A percentile compares a stretch with the other conserved stretches of the same genome.
phyloP scores from a whole-genome alignment of 495 filamentous ascomycete genomes.

The Elasticomyces elasticus region DNA sequence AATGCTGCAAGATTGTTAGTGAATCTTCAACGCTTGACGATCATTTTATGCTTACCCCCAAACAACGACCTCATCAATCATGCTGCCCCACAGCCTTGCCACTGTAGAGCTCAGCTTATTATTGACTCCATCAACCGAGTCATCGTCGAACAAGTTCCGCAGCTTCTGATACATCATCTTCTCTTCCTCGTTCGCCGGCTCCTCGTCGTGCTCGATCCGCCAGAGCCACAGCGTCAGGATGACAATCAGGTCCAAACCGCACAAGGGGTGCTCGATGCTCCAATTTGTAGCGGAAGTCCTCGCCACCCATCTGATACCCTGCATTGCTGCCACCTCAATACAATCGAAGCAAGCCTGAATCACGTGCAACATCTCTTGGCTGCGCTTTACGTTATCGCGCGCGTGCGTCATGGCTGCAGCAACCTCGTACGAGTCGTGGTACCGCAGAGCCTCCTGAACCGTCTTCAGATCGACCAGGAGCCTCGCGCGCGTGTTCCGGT shows the following conservation, averaged over 20 bases:
- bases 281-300: conserved; percentile 95
- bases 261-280: conserved; percentile 97
- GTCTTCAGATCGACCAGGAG: conserved; percentile 90
- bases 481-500: conserved; percentile 84
- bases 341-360: conserved; percentile 97
- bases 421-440: conserved; percentile 94
- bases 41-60: conserved; percentile 68
- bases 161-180: conserved; percentile 91
- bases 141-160: conserved; percentile 82
- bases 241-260: conserved; percentile 95
- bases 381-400: conserved; percentile 84
- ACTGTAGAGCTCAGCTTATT: conserved; percentile 84
- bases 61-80: conserved; percentile 96
- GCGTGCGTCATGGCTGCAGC: conserved; percentile 93
- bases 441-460: conserved; percentile 91
- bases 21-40: conserved; percentile 2
- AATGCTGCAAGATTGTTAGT: conserved; percentile 60
- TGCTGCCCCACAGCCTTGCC: conserved; percentile 90
- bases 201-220: conserved; percentile 97
- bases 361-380: conserved; percentile 95
- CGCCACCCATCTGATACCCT: conserved; percentile 96
- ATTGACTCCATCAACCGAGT: conserved; percentile 66
- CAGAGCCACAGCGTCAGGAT: conserved; percentile 98
- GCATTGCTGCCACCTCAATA: conserved; percentile 88
- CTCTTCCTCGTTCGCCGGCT: conserved; percentile 85